Base-by-base conservation (phyloP, 2,329 filamentous ascomycete genomes). In the Pseudogymnoascus sp. region DNA sequence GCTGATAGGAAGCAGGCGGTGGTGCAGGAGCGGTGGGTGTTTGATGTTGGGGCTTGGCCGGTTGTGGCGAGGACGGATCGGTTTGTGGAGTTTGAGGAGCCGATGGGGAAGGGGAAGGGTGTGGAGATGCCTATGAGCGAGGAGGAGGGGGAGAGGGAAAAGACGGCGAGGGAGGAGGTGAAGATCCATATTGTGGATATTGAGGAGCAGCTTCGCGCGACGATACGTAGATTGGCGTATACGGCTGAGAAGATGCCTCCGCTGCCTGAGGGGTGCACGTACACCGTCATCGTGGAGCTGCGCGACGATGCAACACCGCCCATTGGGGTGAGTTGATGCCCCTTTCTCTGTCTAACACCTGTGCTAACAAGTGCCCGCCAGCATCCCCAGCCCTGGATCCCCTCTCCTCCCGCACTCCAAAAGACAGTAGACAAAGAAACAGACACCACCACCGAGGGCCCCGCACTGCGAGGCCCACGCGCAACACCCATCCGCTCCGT, bases 261-360 rank as follows among this genome's bases (percentile, higher is more conserved):
- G 0, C 72, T 92, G 21, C 88, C 89, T 0, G 75, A 79, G 1
- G 82, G 82, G 1, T 91, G 88, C 73, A 89, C 88, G 0, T 93
- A 90, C 73, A 90, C 88, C 0, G 74, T 93, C n/a, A 88, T 87
- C 0, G 82, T 93, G 42, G 90, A 93, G 74, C 73, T 93, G 67
- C 83, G 83, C 40, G 83, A 88, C 21, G 75, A 81, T 10, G 79
- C 61, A 1, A 37, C 61, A 15, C 68, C 83, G 9, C 86, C 85
- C 0, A 84, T 87, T 65, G 80, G 80, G 62, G 84, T 86, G 73
- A 71, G 82, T 76, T 19, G 46, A 35, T 7, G 17, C 29, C 23
- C 17, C 64, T 15, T 33, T 62, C 26, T 61, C 62, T 35, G 63
- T 29, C 10, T 40, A 61, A 1, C 19, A 7, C 31, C 50, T 33